phyloP scores from a whole-genome alignment of 2,329 filamentous ascomycete species.

The Paraconiothyrium sp. region DNA sequence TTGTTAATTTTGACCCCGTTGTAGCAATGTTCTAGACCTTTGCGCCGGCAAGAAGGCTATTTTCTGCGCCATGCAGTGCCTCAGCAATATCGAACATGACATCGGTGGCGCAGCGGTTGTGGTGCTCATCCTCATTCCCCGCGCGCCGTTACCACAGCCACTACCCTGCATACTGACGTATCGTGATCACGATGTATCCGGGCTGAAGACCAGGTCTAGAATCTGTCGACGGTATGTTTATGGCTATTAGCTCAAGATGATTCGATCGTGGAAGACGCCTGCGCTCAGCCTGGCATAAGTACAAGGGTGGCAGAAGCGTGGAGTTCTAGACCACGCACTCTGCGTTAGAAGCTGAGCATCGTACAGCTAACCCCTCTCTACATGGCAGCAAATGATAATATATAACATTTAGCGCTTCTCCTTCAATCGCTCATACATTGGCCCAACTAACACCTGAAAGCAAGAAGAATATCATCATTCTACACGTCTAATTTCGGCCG shows the following conservation, averaged over 20 bases:
- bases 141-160: background rate
- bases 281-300: background rate
- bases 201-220: background rate
- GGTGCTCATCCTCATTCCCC: background rate
- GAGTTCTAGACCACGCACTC: background rate
- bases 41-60: background rate
- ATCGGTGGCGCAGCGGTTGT: background rate
- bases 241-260: background rate
- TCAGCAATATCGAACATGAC: background rate
- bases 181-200: background rate
- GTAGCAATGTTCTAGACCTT: background rate
- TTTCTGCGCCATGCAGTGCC: background rate
- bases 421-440: background rate
- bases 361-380: background rate
- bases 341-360: constrained; percentile 4
- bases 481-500: background rate
- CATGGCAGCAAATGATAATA: background rate
- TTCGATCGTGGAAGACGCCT: background rate
- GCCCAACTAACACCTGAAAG: background rate
- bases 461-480: too few relatives aligned
- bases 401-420: background rate
- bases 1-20: background rate
- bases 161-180: background rate
- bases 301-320: background rate
- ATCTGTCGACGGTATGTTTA: background rate